phyloP scores from a whole-genome alignment of 2,329 filamentous ascomycete species.

The Xylaria sp. region DNA sequence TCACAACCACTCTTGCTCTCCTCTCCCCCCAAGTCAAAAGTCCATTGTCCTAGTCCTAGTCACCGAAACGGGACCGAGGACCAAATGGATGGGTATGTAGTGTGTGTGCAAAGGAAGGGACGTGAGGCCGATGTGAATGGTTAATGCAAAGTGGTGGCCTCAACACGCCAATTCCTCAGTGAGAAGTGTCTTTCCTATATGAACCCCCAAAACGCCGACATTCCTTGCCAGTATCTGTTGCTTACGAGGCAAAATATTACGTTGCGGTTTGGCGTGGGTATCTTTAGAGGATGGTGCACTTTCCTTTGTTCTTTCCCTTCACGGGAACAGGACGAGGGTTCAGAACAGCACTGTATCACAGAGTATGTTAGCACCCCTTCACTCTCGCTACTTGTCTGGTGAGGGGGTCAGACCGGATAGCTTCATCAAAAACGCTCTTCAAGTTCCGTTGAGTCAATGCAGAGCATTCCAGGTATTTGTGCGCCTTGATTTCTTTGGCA shows the following conservation, averaged over 20 bases:
- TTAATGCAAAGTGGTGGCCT: constrained; percentile 43
- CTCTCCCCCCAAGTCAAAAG: constrained; percentile 35
- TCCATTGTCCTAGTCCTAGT: constrained; percentile 17
- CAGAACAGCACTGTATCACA: constrained; percentile 70
- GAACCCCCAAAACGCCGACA: constrained; percentile 50
- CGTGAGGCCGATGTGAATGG: constrained; percentile 40
- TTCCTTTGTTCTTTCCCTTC: constrained; percentile 72
- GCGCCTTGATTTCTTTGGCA: constrained; percentile 92
- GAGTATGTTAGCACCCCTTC: constrained; percentile 37
- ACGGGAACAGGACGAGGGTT: constrained; percentile 70
- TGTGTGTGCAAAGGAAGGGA: constrained; percentile 36
- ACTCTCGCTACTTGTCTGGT: constrained; percentile 43
- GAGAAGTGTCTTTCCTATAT: constrained; percentile 49
- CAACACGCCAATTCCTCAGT: constrained; percentile 46
- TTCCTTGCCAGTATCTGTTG: constrained; percentile 47
- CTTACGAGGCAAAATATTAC: constrained; percentile 44
- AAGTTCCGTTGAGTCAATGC: constrained; percentile 95
- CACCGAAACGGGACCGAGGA: constrained; percentile 20
- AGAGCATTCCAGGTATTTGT: constrained; percentile 98
- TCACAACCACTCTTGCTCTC: constrained; percentile 18
- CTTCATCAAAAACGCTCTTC: constrained; percentile 99
- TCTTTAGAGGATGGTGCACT: constrained; percentile 75
- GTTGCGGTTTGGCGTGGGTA: constrained; percentile 34
- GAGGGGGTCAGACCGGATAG: constrained; percentile 80
- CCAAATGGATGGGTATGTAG: constrained; percentile 33